phyloP scores from a whole-genome alignment of 148 eudicot species.

The Amaranthus cruentus region DNA sequence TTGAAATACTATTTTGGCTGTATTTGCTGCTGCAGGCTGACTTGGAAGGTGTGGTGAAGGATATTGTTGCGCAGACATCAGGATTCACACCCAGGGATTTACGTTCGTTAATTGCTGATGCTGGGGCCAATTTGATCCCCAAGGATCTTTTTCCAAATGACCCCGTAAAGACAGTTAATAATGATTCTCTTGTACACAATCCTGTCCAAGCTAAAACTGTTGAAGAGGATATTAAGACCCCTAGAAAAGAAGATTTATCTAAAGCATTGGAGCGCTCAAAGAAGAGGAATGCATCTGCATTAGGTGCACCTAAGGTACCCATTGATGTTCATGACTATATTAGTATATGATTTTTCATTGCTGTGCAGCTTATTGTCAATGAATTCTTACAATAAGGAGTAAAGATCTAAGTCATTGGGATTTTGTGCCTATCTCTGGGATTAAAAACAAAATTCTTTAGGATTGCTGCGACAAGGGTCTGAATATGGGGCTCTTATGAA shows the following conservation, averaged over 20 bases:
- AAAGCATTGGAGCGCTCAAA: constrained; percentile 78
- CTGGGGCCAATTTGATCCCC: constrained; percentile 55
- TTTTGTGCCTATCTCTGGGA: too few relatives aligned
- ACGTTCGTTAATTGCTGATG: constrained; percentile 81
- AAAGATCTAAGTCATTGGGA: neutral
- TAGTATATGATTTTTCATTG: neutral
- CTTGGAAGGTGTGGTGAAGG: constrained; percentile 60
- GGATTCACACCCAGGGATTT: constrained; percentile 89
- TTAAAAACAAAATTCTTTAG: too few relatives aligned
- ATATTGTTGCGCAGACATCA: constrained; percentile 84
- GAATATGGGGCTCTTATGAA: too few relatives aligned
- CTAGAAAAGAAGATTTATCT: constrained; percentile 52
- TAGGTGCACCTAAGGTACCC: constrained; percentile 93
- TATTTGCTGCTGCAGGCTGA: constrained; percentile 48
- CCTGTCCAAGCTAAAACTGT: constrained; percentile 26
- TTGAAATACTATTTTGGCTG: constrained; percentile 25
- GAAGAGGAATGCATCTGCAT: constrained; percentile 85
- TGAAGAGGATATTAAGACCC: constrained; percentile 29
- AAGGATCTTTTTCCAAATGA: constrained; percentile 31
- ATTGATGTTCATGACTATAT: neutral
- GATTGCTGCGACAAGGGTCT: too few relatives aligned
- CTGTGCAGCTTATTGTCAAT: neutral
- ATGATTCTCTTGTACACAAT: constrained; percentile 18
- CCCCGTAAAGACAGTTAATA: constrained; percentile 28
- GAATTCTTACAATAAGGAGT: neutral